Evolutionary conservation across 768 basidiomycete species (phyloP).

Genomic region (Boletus sp.): DNA sequence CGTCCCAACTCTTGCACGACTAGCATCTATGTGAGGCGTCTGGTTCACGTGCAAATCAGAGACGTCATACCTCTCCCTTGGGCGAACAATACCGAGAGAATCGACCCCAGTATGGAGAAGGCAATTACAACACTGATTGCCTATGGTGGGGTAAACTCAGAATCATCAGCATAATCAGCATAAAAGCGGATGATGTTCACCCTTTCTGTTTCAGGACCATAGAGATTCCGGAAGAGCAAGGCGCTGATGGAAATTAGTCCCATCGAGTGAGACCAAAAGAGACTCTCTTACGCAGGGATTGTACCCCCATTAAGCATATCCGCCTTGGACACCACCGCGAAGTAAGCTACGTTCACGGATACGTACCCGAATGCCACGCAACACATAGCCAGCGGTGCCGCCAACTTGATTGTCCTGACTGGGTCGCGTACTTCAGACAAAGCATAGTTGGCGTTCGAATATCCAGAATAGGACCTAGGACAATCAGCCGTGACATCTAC

Average conservation of each 20-base stretch:
- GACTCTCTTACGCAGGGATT: constrained; percentile 58
- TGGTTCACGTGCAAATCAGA: neutral
- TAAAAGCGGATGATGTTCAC: constrained; percentile 33
- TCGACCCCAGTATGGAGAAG: constrained; percentile 60
- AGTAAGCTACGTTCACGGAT: constrained; percentile 68
- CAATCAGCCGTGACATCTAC: neutral
- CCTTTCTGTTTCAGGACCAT: constrained; percentile 57
- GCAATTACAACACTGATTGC: constrained; percentile 59
- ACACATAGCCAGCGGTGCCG: constrained; percentile 63
- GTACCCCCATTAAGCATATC: constrained; percentile 64
- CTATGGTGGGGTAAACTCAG: constrained; percentile 32
- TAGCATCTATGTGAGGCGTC: constrained; percentile 23
- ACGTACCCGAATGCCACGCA: constrained; percentile 60
- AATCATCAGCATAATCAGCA: neutral
- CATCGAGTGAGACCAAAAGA: neutral
- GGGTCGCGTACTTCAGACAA: constrained; percentile 70
- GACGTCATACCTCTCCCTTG: constrained; percentile 56
- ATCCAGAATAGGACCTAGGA: constrained; percentile 66
- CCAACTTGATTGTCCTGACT: constrained; percentile 51
- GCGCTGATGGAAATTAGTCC: constrained; percentile 38
- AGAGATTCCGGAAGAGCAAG: constrained; percentile 72
- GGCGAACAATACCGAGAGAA: constrained; percentile 59
- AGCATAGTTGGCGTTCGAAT: too few species aligned
- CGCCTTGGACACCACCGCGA: constrained; percentile 64
- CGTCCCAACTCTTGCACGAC: constrained; percentile 73